Evolutionary conservation across 2,329 filamentous ascomycete genomes (phyloP), one percentile per base, ranked within the genome.

Genomic region (Botryotinia convoluta): DNA sequence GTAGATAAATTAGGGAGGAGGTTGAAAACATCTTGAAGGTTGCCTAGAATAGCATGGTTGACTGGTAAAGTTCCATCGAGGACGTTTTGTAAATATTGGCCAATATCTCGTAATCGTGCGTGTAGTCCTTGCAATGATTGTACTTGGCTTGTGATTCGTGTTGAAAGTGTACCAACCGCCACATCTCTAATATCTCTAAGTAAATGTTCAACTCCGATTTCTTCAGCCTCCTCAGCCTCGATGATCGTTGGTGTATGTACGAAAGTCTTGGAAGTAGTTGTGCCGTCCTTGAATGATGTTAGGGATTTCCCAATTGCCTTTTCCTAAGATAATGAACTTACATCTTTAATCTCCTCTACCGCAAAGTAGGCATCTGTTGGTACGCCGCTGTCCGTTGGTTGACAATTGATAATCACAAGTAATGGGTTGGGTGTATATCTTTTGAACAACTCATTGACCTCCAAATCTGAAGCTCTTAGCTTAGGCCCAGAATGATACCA

Each of bases 391-490:
- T 98, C 95, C 85, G 98, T 98, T 37, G 96, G 95, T 84, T 98
- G 95, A 76, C 99, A 96, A 82, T 99, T 96, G 79, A 99, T 95
- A 83, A 99, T 99, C 82, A 98, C 95, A 71, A 99, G 89, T 78
- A 99, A 87, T 69, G 96, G 96, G 81, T 98, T 97, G 32, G 96
- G 94, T 71, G 95, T 98, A 86, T 99, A 99, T 86, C 95, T 90
- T 88, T 99, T 99, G 90, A 99, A 98, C 74, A 99, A 90, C 85
- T 99, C 96, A 85, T 99, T 99, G 91, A 99, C 97, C 86, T 98
- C 93, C 78, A 99, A 86, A 87, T 99, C 96, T 63, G 96, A 98
- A 72, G 95, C 95, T 82, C 96, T 91, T 81, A 99, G 88, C 87
- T 98, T 99, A 57, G 96, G 96, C 60, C 96, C 96, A 32, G 96